These are phyloP conservation scores for Phaeolepiota aurea DNA, from an alignment of 768 basidiomycete genomes.

Conservation along the genomic window DNA sequence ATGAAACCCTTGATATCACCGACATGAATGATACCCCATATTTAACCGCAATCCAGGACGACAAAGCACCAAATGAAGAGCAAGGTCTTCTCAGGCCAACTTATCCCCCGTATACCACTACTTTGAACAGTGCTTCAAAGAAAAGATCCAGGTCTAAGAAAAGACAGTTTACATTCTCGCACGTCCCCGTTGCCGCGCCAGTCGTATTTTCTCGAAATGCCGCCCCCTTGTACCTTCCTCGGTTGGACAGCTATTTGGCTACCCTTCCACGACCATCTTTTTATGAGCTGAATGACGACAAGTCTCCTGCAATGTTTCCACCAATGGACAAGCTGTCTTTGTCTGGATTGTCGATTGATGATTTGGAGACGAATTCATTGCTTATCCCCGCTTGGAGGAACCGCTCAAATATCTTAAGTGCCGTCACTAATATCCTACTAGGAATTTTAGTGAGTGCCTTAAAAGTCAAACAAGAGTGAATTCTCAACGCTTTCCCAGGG, in stretches of 20 bases:
- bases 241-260: slow-evolving; percentile 52
- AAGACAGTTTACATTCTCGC: slow-evolving; percentile 11
- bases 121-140: background rate
- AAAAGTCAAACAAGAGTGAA: background rate
- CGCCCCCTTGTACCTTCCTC: slow-evolving; percentile 49
- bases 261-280: slow-evolving; percentile 37
- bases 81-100: background rate
- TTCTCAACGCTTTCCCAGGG: slow-evolving; percentile 32
- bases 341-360: slow-evolving; percentile 42
- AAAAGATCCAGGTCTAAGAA: background rate
- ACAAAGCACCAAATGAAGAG: background rate
- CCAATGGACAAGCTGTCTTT: slow-evolving; percentile 51
- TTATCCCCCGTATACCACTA: background rate
- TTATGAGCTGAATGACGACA: slow-evolving; percentile 12
- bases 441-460: slow-evolving; percentile 45
- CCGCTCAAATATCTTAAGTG: slow-evolving; percentile 40
- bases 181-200: slow-evolving; percentile 46
- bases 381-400: slow-evolving; percentile 47
- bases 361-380: slow-evolving; percentile 48
- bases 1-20: background rate
- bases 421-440: slow-evolving; percentile 36
- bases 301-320: slow-evolving; percentile 38
- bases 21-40: background rate
- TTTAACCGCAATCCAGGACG: background rate
- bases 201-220: slow-evolving; percentile 52